Conservation (phyloP, 371 early-diverging fungal species). For the Sporodiniella umbellata region DNA sequence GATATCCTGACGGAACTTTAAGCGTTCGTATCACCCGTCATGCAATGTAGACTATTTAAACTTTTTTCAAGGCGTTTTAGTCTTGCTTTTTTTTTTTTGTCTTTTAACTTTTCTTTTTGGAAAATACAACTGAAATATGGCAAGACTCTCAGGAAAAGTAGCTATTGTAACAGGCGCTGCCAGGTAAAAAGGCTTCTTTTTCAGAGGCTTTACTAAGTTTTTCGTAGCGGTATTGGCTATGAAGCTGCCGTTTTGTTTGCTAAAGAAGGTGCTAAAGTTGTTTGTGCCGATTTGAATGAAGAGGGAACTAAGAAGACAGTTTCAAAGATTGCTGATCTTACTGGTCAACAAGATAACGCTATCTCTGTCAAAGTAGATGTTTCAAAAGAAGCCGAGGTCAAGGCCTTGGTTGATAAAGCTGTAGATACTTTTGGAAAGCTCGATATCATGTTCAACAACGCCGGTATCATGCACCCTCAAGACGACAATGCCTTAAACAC, state of each 20-base stretch:
- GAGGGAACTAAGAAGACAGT: constrained; percentile 48
- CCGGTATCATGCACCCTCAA: constrained; percentile 88
- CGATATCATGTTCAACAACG: constrained; percentile 86
- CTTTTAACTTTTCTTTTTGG: background rate
- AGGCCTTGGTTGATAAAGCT: constrained; percentile 66
- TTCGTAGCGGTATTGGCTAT: constrained; percentile 76
- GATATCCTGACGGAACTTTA: background rate
- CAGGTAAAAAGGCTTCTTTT: constrained; percentile 41
- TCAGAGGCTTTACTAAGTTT: background rate
- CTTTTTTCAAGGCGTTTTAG: too few relatives aligned
- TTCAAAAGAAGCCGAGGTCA: constrained; percentile 71
- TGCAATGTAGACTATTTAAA: background rate
- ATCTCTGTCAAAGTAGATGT: constrained; percentile 63
- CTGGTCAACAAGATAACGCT: constrained; percentile 28
- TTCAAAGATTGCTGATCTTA: constrained; percentile 42
- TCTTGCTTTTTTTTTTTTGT: background rate
- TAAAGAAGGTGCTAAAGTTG: constrained; percentile 80
- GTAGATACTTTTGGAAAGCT: constrained; percentile 66
- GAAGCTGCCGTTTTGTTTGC: constrained; percentile 76
- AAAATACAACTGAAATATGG: background rate
- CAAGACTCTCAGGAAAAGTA: constrained; percentile 64
- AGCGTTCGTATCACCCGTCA: background rate
- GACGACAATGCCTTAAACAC: constrained; percentile 83
- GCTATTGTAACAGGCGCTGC: constrained; percentile 86
- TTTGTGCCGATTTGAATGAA: constrained; percentile 76